Evolutionary conservation across 2,329 filamentous ascomycete species (phyloP).

Genomic region (Hypoxylon sp.): DNA sequence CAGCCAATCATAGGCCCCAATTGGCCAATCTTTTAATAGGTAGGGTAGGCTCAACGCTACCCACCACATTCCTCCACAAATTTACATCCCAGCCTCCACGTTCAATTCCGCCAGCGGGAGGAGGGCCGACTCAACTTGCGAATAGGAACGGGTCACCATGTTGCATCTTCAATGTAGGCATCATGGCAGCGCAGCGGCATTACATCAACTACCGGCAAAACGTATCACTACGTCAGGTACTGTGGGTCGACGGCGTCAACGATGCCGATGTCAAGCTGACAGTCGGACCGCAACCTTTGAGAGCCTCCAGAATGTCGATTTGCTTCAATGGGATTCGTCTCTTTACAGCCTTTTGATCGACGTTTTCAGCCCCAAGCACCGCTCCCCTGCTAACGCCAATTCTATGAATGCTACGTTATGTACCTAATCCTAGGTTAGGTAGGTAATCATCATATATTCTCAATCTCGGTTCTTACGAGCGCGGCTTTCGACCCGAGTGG

Average conservation of each 20-base stretch:
- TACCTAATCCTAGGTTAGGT: no score
- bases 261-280: constrained; percentile 5
- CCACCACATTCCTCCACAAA: constrained; percentile 25
- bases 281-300: constrained; percentile 4
- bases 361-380: constrained; percentile 23
- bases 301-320: neutral
- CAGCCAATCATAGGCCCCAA: constrained; percentile 28
- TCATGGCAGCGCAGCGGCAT: constrained; percentile 2
- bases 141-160: neutral
- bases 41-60: constrained; percentile 15
- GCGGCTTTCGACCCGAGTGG: constrained; percentile 17
- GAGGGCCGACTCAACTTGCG: constrained; percentile 3
- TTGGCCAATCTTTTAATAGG: constrained; percentile 21
- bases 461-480: constrained; percentile 23
- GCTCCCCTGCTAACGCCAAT: constrained; percentile 5
- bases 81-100: constrained; percentile 12
- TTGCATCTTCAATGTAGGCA: neutral
- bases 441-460: constrained; percentile 8
- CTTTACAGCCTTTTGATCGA: constrained; percentile 15
- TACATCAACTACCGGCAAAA: constrained; percentile 11
- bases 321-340: constrained; percentile 4
- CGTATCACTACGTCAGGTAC: constrained; percentile 1
- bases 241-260: neutral
- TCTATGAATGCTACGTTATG: constrained; percentile 11
- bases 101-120: constrained; percentile 14